Evolutionary conservation across 2,329 filamentous ascomycete species (phyloP).

Genomic region (Hypoxylon rubiginosum): DNA sequence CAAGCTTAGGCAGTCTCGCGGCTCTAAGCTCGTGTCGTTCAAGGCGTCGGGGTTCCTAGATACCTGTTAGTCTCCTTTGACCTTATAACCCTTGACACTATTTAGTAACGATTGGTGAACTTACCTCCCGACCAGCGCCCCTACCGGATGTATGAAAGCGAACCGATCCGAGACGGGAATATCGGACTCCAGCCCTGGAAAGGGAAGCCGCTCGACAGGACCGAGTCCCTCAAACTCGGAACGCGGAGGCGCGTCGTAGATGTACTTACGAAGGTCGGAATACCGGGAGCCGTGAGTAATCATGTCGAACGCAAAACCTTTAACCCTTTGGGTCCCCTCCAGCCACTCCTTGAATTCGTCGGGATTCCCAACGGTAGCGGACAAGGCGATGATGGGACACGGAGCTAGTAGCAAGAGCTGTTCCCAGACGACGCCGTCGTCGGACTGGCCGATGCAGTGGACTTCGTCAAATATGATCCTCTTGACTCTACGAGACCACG

Average conservation of each 20-base stretch:
- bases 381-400: slow-evolving; percentile 83
- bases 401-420: slow-evolving; percentile 80
- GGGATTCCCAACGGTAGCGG: slow-evolving; percentile 84
- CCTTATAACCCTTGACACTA: not conserved
- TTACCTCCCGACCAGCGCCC: slow-evolving; percentile 70
- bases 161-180: slow-evolving; percentile 63
- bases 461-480: slow-evolving; percentile 88
- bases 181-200: slow-evolving; percentile 61
- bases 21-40: slow-evolving; percentile 76
- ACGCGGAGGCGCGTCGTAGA: slow-evolving; percentile 67
- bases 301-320: slow-evolving; percentile 75
- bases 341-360: slow-evolving; percentile 79
- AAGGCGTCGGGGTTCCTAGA: slow-evolving; percentile 70
- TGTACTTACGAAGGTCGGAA: slow-evolving; percentile 82
- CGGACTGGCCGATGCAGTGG: slow-evolving; percentile 81
- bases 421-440: slow-evolving; percentile 84
- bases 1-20: slow-evolving; percentile 76
- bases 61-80: not conserved
- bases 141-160: slow-evolving; percentile 75
- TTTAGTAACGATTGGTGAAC: slow-evolving; percentile 17
- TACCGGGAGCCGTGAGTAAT: slow-evolving; percentile 78
- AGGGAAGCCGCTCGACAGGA: slow-evolving; percentile 57
- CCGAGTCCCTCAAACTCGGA: slow-evolving; percentile 67
- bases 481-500: slow-evolving; percentile 77
- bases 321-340: slow-evolving; percentile 70